Base-by-base conservation (phyloP, 2,329 filamentous ascomycete genomes). In the Berkeleyomyces basicola region DNA sequence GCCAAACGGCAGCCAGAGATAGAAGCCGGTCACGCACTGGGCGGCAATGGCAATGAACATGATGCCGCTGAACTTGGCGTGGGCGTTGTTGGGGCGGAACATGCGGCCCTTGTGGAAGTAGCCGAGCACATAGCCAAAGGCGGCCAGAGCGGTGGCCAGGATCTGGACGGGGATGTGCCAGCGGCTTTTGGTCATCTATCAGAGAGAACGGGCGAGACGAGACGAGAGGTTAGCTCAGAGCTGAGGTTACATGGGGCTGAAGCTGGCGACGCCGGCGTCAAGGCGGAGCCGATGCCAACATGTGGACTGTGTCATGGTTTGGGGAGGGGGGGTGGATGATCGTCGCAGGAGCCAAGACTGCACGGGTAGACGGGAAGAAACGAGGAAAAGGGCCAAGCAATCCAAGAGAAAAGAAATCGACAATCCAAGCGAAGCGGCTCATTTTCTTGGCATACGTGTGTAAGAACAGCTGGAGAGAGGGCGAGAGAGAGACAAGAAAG, bases 111-210 rank as follows among this genome's bases (percentile, higher is more conserved):
- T 86, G 74, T 99, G 93, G 67, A 84, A 80, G 71, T 99, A 93
- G 59, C 93, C 93, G 61, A 99, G 82, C 72, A 93, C 90, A 76
- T 93, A 96, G 67, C 89, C 92, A 62, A 91, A 72, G 31, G 95
- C 79, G 2, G 90, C 88, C 67, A 97, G 78, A 36, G 82, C 74
- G 33, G 88, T 86, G 66, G 86, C 89, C 61, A 87, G 70, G 37
- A 86, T 79, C 73, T 99, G 93, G 3, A 90, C 77, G 5, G 93
- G 92, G 60, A 97, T 92, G 75, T 99, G 93, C 89, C 90, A 97
- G 74, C 88, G 84, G 65, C 86, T 95, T 66, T 89, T 90, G 67
- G 87, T 83, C 64, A 99, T 91, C 86, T 95, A 71, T 23, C 6
- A n/a, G 23, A 23, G 23, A 23, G 23, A 23, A 23, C 23, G 23